phyloP scores from a whole-genome alignment of 192 early-diverging fungal species.

The Linderina pennispora region DNA sequence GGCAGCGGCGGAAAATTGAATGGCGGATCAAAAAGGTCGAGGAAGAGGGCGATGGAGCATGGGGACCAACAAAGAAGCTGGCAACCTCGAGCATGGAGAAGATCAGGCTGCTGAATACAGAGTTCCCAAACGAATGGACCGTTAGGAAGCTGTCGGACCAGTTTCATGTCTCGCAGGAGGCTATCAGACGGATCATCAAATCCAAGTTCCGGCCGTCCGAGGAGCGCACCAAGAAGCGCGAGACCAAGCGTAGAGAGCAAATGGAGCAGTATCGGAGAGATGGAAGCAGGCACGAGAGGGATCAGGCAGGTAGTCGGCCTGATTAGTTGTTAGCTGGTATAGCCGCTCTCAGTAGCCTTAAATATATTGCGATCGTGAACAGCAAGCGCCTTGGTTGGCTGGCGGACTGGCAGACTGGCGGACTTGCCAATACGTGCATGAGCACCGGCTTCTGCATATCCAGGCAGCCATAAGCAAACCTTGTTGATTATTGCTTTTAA shows the following conservation, averaged over 20 bases:
- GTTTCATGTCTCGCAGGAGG: slow-evolving; percentile 50
- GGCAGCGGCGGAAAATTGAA: slow-evolving; percentile 47
- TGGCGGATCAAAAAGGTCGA: slow-evolving; percentile 29
- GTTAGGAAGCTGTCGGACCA: slow-evolving; percentile 39
- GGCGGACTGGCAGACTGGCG: too few species aligned
- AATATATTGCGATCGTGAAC: too few species aligned
- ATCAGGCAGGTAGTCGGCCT: not conserved
- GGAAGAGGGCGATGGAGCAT: too few species aligned
- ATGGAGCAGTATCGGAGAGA: too few species aligned
- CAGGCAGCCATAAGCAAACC: too few species aligned
- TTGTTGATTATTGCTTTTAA: too few species aligned
- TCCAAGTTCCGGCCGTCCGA: slow-evolving; percentile 35
- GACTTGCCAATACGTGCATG: too few species aligned
- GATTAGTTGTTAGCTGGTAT: not conserved
- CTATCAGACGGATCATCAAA: slow-evolving; percentile 48
- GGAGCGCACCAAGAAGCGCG: slow-evolving; percentile 28
- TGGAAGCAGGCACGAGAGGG: too few species aligned
- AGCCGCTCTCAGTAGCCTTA: not conserved
- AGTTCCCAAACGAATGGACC: slow-evolving; percentile 47
- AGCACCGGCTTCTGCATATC: too few species aligned
- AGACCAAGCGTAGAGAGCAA: slow-evolving; percentile 32
- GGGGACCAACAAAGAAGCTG: slow-evolving; percentile 34
- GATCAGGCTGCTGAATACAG: slow-evolving; percentile 29
- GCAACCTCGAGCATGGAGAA: slow-evolving; percentile 44
- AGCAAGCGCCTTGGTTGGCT: too few species aligned